Conservation (phyloP, 192 early-diverging fungal genomes). For the Backusella luteola region DNA sequence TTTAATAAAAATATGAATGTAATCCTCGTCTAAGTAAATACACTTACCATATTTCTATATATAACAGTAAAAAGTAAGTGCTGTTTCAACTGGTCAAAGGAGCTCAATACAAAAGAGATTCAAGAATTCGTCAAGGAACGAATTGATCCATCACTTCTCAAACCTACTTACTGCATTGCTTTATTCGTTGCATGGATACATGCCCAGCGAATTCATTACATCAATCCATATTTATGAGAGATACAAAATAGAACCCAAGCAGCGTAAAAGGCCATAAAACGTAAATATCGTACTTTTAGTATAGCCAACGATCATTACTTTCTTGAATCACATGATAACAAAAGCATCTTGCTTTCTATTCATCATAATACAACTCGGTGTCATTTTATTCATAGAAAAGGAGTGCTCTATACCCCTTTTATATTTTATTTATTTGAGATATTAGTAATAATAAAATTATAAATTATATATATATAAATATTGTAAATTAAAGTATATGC, state of each 20-base stretch:
- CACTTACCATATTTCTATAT: background rate
- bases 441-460: background rate
- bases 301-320: background rate
- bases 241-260: background rate
- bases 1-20: background rate
- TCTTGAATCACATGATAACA: background rate
- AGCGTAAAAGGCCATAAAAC: background rate
- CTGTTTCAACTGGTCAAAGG: background rate
- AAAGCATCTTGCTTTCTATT: background rate
- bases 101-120: background rate
- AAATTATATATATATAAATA: background rate
- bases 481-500: background rate
- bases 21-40: background rate
- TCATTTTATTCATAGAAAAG: background rate
- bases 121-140: background rate
- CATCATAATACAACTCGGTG: too few relatives aligned
- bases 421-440: background rate
- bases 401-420: background rate
- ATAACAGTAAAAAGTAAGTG: too few relatives aligned
- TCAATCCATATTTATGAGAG: background rate
- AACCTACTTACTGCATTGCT: too few relatives aligned
- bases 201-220: background rate
- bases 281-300: background rate
- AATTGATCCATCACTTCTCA: too few relatives aligned
- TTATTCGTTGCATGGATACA: background rate